Evolutionary conservation across 1,284 basidiomycete species (phyloP).

Genomic region (Austropuccinia psidii): DNA sequence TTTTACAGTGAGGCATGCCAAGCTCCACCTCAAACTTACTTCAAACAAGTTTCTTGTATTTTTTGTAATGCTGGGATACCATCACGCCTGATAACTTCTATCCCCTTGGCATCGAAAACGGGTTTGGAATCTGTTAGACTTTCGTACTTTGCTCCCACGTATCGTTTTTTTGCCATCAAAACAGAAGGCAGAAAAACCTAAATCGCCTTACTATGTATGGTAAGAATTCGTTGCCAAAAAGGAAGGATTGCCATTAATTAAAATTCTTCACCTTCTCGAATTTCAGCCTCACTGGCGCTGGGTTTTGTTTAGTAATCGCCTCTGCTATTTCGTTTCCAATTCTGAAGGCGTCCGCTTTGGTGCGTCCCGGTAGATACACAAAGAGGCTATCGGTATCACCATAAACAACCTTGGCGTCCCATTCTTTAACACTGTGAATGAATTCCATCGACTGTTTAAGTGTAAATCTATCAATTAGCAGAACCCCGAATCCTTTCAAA

Average conservation of each 20-base stretch:
- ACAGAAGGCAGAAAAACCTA: constrained; percentile 90
- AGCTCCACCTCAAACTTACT: constrained; percentile 53
- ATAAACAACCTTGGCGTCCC: constrained; percentile 89
- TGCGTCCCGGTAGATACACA: constrained; percentile 75
- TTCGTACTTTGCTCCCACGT: constrained; percentile 94
- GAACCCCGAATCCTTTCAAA: neutral
- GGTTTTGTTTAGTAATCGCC: constrained; percentile 74
- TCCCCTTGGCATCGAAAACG: constrained; percentile 90
- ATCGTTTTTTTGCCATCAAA: constrained; percentile 90
- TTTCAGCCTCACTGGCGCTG: constrained; percentile 84
- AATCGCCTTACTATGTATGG: neutral
- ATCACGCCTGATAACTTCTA: constrained; percentile 90
- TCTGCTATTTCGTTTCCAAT: constrained; percentile 90
- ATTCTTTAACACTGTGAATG: constrained; percentile 69
- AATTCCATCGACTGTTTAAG: constrained; percentile 64
- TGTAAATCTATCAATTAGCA: constrained; percentile 3
- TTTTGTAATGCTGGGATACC: constrained; percentile 78
- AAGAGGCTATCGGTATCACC: constrained; percentile 98
- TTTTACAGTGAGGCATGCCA: neutral
- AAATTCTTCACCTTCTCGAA: constrained; percentile 75
- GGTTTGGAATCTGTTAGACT: constrained; percentile 67
- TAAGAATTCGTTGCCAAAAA: neutral
- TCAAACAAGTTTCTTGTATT: constrained; percentile 76
- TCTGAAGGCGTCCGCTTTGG: constrained; percentile 83
- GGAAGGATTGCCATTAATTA: neutral